Evolutionary conservation across 2,329 filamentous ascomycete genomes (phyloP), one percentile per base, ranked within the genome.

Genomic region (Diaporthe velutina): DNA sequence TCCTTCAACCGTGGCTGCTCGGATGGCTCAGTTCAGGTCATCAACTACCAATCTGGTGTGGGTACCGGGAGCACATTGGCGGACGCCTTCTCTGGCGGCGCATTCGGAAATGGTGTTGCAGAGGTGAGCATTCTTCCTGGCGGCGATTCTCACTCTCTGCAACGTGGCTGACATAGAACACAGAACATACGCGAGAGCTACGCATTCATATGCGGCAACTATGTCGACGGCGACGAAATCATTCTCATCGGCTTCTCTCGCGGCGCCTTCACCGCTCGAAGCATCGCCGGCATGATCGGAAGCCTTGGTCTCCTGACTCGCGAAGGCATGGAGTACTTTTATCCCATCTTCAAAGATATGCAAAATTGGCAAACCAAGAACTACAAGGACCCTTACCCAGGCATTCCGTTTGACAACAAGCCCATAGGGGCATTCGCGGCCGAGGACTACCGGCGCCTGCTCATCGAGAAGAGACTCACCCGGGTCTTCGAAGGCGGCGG

Each of bases 31-130:
- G 84, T 89, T 55, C 90, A 92, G 79, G 87, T 92, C 77, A 88
- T 92, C 73, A 89, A 87, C 78, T 92, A 92, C 79, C 89, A 91
- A 79, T 88, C 89, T 12, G 90, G 90, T 28, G 89, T 92, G 38
- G 90, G 90, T 22, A 90, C 89, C 4, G 87, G 86, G 1, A 85
- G 86, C 76, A 86, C 85, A 58, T 77, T 84, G 40, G 72, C 90
- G n/a, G 88, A 90, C 73, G 83, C 84, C 58, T 76, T 91, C 22
- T 86, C 86, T 0, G 89, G 89, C 8, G 90, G 90, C 57, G 87
- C 88, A 3, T 90, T 91, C 78, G 89, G 90, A 3, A 81, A 85
- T 22, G 89, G 90, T 1, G 86, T 91, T 55, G 84, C 86, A 35
- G 88, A 90, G 82, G 87, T 88, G 74, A 71, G 83, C 4, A 25